These are phyloP conservation scores for Triticum dicoccoides DNA, from an alignment of 176 grass and related monocot genomes.

Conservation along the genomic window DNA sequence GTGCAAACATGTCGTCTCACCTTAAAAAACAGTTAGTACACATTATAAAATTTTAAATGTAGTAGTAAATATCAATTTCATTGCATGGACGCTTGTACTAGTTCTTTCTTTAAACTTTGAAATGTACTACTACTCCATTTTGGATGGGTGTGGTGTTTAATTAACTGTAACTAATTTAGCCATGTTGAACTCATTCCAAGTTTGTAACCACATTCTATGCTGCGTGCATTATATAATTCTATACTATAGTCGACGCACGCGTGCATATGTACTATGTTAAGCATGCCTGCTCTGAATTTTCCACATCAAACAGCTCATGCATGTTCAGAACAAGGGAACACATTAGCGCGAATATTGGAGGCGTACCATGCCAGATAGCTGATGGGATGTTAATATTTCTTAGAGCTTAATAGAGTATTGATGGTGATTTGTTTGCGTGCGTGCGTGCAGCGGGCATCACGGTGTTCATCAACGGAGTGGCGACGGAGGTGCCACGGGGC, in stretches of 20 bases:
- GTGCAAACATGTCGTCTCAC: too few relatives aligned
- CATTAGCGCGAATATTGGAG: neutral
- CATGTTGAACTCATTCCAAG: neutral
- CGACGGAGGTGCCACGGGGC: constrained; percentile 74
- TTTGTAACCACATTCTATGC: neutral
- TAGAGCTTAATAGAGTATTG: neutral
- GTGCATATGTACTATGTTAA: neutral
- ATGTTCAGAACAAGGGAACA: neutral
- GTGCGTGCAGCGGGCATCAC: constrained; percentile 48
- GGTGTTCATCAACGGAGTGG: constrained; percentile 89
- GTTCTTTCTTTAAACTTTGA: neutral
- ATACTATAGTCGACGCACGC: neutral
- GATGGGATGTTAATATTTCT: neutral
- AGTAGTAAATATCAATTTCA: too few relatives aligned
- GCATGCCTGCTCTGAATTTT: neutral
- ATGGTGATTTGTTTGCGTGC: neutral
- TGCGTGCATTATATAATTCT: neutral
- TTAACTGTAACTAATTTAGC: neutral
- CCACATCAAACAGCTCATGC: neutral
- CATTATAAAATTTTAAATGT: too few relatives aligned
- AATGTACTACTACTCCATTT: neutral
- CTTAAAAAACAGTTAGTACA: too few relatives aligned
- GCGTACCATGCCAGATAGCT: neutral
- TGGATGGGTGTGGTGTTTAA: neutral
- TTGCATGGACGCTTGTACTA: too few relatives aligned